Percentiles rank a stretch among this genome's conserved stretches.
phyloP scores from a whole-genome alignment of 2,329 filamentous ascomycete species.

The Claviceps africana region DNA sequence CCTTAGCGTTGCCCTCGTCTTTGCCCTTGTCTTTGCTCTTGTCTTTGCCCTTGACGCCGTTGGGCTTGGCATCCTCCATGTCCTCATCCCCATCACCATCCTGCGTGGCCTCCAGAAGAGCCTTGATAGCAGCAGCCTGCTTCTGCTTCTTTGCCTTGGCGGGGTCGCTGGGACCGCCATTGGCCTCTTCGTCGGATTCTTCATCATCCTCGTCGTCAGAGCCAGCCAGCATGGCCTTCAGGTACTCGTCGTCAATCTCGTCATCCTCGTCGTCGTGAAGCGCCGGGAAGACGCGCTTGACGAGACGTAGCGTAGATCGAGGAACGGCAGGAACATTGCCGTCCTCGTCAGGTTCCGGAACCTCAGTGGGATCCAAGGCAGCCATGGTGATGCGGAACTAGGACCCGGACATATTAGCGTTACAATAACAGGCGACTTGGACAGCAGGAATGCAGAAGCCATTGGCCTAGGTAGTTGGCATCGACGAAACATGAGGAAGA shows the following conservation, averaged over 20 bases:
- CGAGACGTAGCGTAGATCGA: slow-evolving; percentile 80
- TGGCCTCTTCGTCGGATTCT: slow-evolving; percentile 52
- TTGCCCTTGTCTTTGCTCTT: slow-evolving; percentile 52
- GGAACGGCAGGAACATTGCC: slow-evolving; percentile 47
- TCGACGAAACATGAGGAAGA: neutral
- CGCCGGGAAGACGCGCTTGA: slow-evolving; percentile 54
- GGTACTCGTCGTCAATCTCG: slow-evolving; percentile 53
- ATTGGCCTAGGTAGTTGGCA: neutral
- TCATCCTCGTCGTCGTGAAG: slow-evolving; percentile 43
- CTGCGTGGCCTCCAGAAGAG: slow-evolving; percentile 57
- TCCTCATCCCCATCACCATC: slow-evolving; percentile 52
- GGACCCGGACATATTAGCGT: slow-evolving; percentile 15
- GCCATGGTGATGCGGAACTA: slow-evolving; percentile 98
- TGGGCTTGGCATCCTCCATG: slow-evolving; percentile 55
- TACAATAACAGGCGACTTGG: neutral
- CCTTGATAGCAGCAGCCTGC: slow-evolving; percentile 61
- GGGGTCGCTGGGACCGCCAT: slow-evolving; percentile 84
- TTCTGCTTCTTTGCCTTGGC: slow-evolving; percentile 78
- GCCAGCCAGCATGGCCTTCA: slow-evolving; percentile 38
- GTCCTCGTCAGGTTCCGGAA: slow-evolving; percentile 50
- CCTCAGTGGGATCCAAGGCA: slow-evolving; percentile 79
- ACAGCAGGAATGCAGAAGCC: neutral
- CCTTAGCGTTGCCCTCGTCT: slow-evolving; percentile 50
- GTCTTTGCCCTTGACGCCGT: slow-evolving; percentile 41
- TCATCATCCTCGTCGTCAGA: slow-evolving; percentile 39